These are phyloP conservation scores for Leccinum huronense DNA, from an alignment of 1,284 basidiomycete species.

Conservation along the genomic window DNA sequence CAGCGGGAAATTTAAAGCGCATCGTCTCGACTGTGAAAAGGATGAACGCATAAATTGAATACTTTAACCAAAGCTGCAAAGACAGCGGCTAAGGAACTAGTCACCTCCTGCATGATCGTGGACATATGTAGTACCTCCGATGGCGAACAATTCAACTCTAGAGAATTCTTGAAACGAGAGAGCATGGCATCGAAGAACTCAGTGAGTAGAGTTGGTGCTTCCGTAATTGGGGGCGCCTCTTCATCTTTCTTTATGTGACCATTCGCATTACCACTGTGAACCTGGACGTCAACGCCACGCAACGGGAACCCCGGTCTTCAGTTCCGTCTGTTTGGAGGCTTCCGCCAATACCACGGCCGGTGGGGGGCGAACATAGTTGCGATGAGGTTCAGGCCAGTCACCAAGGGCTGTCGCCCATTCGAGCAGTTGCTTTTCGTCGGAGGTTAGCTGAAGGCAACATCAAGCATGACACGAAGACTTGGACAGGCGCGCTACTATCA, in stretches of 20 bases:
- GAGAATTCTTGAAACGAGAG: conserved; percentile 47
- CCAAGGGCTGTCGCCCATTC: conserved; percentile 60
- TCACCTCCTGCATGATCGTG: conserved; percentile 70
- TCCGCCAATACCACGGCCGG: conserved; percentile 68
- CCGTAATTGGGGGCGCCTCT: conserved; percentile 58
- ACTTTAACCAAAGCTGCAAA: conserved; percentile 12
- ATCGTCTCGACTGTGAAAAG: conserved; percentile 61
- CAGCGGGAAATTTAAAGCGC: conserved; percentile 66
- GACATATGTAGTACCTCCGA: conserved; percentile 66
- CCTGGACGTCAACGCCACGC: conserved; percentile 56
- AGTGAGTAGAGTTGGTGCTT: conserved; percentile 53
- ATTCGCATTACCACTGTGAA: conserved; percentile 45
- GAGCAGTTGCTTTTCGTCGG: conserved; percentile 55
- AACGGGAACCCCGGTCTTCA: conserved; percentile 65
- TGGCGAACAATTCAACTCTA: conserved; percentile 38
- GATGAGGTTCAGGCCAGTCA: conserved; percentile 73
- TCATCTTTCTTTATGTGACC: conserved; percentile 65
- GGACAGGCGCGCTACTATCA: conserved; percentile 28
- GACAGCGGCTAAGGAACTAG: neutral
- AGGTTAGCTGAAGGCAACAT: conserved; percentile 51
- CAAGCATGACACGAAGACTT: conserved; percentile 1
- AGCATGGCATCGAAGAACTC: conserved; percentile 64
- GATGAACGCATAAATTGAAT: conserved; percentile 55
- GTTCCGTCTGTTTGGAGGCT: conserved; percentile 63
- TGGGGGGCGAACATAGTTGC: conserved; percentile 66